Conservation (phyloP, 148 eudicot species). For the Talinum fruticosum region DNA sequence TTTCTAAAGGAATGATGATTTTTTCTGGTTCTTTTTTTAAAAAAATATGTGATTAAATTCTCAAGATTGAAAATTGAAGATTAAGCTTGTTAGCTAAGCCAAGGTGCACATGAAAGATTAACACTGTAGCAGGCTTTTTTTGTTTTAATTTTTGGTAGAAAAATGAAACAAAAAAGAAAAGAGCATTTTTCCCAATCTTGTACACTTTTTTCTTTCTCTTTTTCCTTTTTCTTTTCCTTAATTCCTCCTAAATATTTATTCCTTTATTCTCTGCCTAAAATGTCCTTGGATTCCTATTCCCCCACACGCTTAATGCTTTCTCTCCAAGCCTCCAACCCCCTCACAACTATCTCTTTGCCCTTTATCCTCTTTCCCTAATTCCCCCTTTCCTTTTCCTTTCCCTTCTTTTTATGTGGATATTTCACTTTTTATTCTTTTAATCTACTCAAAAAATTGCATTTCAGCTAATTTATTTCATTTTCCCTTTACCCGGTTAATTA, state of each 20-base stretch:
- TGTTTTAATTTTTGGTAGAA: conserved; percentile 21
- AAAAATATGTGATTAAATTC: too few species aligned
- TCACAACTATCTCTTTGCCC: conserved; percentile 17
- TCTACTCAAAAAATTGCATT: not conserved
- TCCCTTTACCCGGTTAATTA: too few species aligned
- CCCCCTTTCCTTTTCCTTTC: conserved; percentile 23
- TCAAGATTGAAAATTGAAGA: conserved; percentile 17
- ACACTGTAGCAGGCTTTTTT: conserved; percentile 31
- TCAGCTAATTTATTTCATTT: too few species aligned
- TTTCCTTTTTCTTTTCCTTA: not conserved
- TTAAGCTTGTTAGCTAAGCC: conserved; percentile 13
- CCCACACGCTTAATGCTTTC: conserved; percentile 12
- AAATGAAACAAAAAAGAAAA: not conserved
- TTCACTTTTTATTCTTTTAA: not conserved
- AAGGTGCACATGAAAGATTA: conserved; percentile 24
- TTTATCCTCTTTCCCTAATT: conserved; percentile 23
- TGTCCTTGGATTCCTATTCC: conserved; percentile 49
- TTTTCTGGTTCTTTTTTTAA: not conserved
- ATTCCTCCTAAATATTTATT: conserved; percentile 12
- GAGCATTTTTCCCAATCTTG: not conserved
- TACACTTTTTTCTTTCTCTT: not conserved
- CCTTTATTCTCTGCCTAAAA: conserved; percentile 34
- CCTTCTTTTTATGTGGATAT: conserved; percentile 24
- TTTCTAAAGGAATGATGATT: conserved; percentile 3
- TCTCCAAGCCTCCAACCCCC: conserved; percentile 25